Conservation (phyloP, 2,329 filamentous ascomycete species). For the Teratosphaeria gauchensis region DNA sequence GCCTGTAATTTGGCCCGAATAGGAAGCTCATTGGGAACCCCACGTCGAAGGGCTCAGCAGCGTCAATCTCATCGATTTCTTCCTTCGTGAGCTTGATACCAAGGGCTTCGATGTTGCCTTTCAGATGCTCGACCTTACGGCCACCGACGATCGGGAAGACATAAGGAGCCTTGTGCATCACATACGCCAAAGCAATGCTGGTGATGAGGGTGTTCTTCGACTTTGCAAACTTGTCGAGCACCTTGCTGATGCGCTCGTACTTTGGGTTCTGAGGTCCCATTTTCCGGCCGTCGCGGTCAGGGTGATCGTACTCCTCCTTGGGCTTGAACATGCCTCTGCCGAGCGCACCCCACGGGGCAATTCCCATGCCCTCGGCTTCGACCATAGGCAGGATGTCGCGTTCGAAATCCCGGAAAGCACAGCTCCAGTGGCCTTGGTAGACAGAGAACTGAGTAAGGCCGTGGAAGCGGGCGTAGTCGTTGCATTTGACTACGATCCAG, state of each 20-base stretch:
- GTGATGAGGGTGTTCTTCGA: constrained; percentile 47
- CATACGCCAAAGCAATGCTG: constrained; percentile 55
- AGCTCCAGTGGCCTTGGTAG: constrained; percentile 57
- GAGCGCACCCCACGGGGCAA: constrained; percentile 49
- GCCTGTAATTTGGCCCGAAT: constrained; percentile 1
- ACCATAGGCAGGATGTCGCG: constrained; percentile 52
- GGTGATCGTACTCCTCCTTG: constrained; percentile 19
- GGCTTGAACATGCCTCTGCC: constrained; percentile 38
- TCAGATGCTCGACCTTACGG: constrained; percentile 61
- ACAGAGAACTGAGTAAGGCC: constrained; percentile 61
- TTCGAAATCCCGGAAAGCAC: constrained; percentile 49
- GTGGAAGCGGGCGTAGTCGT: constrained; percentile 59
- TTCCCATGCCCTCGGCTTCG: constrained; percentile 48
- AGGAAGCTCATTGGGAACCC: constrained; percentile 45
- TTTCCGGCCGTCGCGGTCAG: constrained; percentile 27
- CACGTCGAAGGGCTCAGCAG: constrained; percentile 46
- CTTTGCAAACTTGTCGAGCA: constrained; percentile 51
- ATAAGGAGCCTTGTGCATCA: constrained; percentile 53
- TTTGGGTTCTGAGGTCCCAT: constrained; percentile 36
- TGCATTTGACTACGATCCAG: constrained; percentile 46
- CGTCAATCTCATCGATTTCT: constrained; percentile 56
- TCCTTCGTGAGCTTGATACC: constrained; percentile 45
- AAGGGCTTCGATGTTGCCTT: constrained; percentile 55
- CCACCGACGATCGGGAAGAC: constrained; percentile 69
- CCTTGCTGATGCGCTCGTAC: constrained; percentile 35